Percentiles rank a stretch among this genome's conserved stretches.
These are phyloP conservation scores for Fusarium nodosum DNA, from an alignment of 2,329 filamentous ascomycete genomes.

Conservation along the genomic window DNA sequence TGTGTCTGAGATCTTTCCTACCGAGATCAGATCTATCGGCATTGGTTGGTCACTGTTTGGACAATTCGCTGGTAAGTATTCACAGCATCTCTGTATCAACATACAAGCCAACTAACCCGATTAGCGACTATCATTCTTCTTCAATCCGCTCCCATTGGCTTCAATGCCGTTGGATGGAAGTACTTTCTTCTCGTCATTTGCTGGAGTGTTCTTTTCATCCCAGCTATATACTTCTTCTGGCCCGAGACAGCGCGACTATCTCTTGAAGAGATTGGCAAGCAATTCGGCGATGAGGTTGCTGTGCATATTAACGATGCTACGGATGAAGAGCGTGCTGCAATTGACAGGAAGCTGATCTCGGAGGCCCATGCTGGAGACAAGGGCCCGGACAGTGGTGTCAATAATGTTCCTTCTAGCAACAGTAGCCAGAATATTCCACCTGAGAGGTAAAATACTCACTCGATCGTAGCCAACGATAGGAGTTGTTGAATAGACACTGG, in stretches of 20 bases:
- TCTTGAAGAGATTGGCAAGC: constrained; percentile 58
- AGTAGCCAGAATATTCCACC: constrained; percentile 16
- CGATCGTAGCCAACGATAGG: rapidly evolving
- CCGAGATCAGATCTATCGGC: constrained; percentile 64
- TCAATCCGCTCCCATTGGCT: constrained; percentile 56
- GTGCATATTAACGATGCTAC: constrained; percentile 60
- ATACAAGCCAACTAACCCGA: rapidly evolving
- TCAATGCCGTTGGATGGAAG: constrained; percentile 63
- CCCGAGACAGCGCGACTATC: constrained; percentile 52
- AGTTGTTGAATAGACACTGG: background rate
- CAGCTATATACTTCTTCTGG: constrained; percentile 53
- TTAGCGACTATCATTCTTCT: constrained; percentile 60
- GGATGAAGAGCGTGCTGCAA: constrained; percentile 47
- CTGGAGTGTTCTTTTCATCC: constrained; percentile 55
- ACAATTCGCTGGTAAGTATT: constrained; percentile 57
- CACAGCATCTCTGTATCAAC: rapidly evolving
- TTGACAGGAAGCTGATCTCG: constrained; percentile 20
- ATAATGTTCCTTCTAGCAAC: constrained; percentile 3
- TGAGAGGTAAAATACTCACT: background rate
- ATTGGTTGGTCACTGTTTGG: constrained; percentile 66
- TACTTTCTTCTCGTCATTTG: constrained; percentile 63
- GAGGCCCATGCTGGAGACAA: background rate
- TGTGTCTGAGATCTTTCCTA: constrained; percentile 58
- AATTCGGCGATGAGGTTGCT: constrained; percentile 64
- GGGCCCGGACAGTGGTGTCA: rapidly evolving